These are phyloP conservation scores for Chiua sp. DNA, from an alignment of 1,284 basidiomycete genomes.

Conservation along the genomic window DNA sequence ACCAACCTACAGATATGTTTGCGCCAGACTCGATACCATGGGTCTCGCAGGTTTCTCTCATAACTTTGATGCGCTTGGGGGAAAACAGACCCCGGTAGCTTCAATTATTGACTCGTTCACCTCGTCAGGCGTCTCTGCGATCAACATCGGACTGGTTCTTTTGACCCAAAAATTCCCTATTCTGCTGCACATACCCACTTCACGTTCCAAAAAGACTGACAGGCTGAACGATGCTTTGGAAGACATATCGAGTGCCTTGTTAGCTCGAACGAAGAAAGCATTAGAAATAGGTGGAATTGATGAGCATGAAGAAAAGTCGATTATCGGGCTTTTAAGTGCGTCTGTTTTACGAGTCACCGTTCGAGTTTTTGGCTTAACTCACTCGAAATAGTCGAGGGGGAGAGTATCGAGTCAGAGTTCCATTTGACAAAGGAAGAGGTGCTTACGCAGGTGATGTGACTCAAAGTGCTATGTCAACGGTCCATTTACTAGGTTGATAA, in stretches of 20 bases:
- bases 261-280: slow-evolving; percentile 49
- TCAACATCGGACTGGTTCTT: slow-evolving; percentile 42
- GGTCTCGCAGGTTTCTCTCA: slow-evolving; percentile 61
- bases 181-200: slow-evolving; percentile 48
- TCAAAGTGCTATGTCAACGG: not conserved
- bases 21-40: slow-evolving; percentile 22
- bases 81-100: slow-evolving; percentile 48
- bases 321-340: slow-evolving; percentile 43
- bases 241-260: slow-evolving; percentile 52
- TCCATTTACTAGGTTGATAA: not conserved
- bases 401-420: slow-evolving; percentile 44
- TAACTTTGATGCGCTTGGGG: slow-evolving; percentile 37
- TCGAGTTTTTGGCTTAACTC: not conserved
- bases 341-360: not conserved
- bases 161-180: slow-evolving; percentile 49
- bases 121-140: slow-evolving; percentile 17
- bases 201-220: slow-evolving; percentile 38
- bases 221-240: slow-evolving; percentile 46
- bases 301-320: slow-evolving; percentile 51
- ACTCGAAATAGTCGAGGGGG: slow-evolving; percentile 37
- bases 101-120: slow-evolving; percentile 46
- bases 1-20: slow-evolving; percentile 27
- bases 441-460: slow-evolving; percentile 53
- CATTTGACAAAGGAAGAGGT: slow-evolving; percentile 71
- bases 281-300: slow-evolving; percentile 35